A percentile compares a stretch with the other conserved stretches of the same genome.
Conservation (phyloP, 768 basidiomycete genomes). For the Gelatoporia subvermispora region DNA sequence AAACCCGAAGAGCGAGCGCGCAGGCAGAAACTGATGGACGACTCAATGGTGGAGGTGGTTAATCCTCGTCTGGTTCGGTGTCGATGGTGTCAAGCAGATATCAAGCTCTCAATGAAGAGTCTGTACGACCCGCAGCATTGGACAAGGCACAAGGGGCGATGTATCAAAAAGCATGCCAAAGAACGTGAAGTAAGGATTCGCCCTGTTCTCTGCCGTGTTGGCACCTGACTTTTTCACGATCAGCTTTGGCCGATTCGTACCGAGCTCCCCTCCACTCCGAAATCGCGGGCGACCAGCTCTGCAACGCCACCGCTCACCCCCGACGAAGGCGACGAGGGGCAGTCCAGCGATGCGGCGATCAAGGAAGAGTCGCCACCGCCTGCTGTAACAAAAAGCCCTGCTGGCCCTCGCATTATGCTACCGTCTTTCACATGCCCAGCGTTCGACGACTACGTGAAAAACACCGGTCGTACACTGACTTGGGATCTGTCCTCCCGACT, state of each 20-base stretch:
- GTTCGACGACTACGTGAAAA: slow-evolving; percentile 20
- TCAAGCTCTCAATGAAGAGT: slow-evolving; percentile 67
- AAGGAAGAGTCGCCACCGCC: slow-evolving; percentile 21
- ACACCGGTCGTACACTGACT: slow-evolving; percentile 16
- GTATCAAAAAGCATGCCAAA: slow-evolving; percentile 32
- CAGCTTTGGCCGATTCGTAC: too few species aligned
- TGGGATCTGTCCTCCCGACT: slow-evolving; percentile 16
- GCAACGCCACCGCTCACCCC: slow-evolving; percentile 34
- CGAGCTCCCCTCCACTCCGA: slow-evolving; percentile 9
- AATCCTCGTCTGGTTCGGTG: slow-evolving; percentile 28
- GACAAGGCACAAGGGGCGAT: slow-evolving; percentile 57
- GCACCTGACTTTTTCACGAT: too few species aligned
- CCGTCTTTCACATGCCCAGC: slow-evolving; percentile 23
- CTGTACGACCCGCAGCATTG: slow-evolving; percentile 65
- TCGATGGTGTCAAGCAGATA: slow-evolving; percentile 46
- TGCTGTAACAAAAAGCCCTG: background rate
- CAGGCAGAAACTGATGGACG: background rate
- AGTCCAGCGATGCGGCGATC: slow-evolving; percentile 14
- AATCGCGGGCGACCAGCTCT: slow-evolving; percentile 24
- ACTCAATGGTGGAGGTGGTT: background rate
- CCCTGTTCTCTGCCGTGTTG: too few species aligned
- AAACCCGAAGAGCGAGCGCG: slow-evolving; percentile 2
- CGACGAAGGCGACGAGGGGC: slow-evolving; percentile 25
- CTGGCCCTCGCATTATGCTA: background rate
- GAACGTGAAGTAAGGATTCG: too few species aligned